Base-by-base conservation (phyloP, 2,329 filamentous ascomycete species). In the Lachnum nothofagi region DNA sequence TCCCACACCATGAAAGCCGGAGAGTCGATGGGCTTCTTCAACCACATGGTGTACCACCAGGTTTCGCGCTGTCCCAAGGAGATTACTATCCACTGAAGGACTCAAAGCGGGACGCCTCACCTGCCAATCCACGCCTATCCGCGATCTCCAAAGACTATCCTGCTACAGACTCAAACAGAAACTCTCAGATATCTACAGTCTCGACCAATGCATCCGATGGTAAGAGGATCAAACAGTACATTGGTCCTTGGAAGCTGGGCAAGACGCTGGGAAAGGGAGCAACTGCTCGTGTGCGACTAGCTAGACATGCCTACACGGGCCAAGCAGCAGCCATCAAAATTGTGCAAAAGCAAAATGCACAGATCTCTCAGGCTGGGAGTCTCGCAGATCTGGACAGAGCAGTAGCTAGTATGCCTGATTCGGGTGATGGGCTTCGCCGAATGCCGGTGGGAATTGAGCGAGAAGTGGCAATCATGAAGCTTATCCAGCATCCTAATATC, bases 381-480 rank as follows among this genome's bases (percentile, higher is more conserved):
- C 77, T 96, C 65, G 86, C 86, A 12, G 85, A 87, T 42, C 79
- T 96, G 55, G 89, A 91, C 63, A 79, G 83, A 59, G 86, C 83
- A 66, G 84, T 86, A 54, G 76, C 75, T 33, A 80, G 68, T 45
- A 70, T 73, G 46, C 79, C 75, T 22, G 75, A 75, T 31, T 74
- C 71, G 51, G 71, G 76, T 29, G 74, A 79, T 43, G 82, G 83
- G 34, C 76, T 85, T 50, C 79, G 83, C 57, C 78, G 80, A 46
- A 90, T 95, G 65, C 91, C 91, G 1, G 82, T 91, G 61, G 87
- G 90, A 1, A 86, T 98, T 53, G 91, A 97, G 69, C 80, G 93
- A 46, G 93, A 98, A 65, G 91, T 98, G 34, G 90, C 91, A 25
- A 94, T 98, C 60, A 89, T 98, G 79, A 97, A 96, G 70, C 78